phyloP scores from a whole-genome alignment of 495 filamentous ascomycete genomes.

The Glonium stellatum region DNA sequence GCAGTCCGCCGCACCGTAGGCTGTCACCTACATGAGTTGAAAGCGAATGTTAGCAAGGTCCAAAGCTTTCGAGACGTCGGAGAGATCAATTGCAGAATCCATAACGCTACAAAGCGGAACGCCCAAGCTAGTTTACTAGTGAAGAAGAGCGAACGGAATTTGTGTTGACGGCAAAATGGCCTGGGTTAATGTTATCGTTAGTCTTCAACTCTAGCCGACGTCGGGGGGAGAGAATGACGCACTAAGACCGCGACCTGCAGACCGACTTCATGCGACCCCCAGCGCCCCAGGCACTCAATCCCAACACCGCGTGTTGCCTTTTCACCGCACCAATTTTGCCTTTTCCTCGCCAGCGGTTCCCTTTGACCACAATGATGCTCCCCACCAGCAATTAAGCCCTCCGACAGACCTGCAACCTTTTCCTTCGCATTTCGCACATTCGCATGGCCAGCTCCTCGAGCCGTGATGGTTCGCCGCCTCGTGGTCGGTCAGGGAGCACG shows the following conservation, averaged over 20 bases:
- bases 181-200: too few species aligned
- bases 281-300: conserved; percentile 20
- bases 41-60: conserved; percentile 90
- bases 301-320: conserved; percentile 11
- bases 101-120: conserved; percentile 42
- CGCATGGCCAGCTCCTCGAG: conserved; percentile 18
- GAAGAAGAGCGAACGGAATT: neutral
- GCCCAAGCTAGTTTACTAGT: neutral
- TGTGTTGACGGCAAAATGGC: too few species aligned
- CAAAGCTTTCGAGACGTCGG: conserved; percentile 72
- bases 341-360: neutral
- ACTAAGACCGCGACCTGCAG: conserved; percentile 1
- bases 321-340: neutral
- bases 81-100: conserved; percentile 86
- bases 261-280: conserved; percentile 15
- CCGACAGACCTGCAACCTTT: neutral
- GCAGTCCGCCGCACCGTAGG: neutral
- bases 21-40: conserved; percentile 72
- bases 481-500: conserved; percentile 26
- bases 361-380: neutral
- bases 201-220: neutral
- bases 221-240: conserved; percentile 5
- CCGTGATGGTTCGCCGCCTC: conserved; percentile 23
- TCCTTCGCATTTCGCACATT: neutral
- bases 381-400: neutral